Evolutionary conservation across 2,329 filamentous ascomycete species (phyloP), one percentile per base, ranked within the genome.

Genomic region (Colletotrichum sp.): DNA sequence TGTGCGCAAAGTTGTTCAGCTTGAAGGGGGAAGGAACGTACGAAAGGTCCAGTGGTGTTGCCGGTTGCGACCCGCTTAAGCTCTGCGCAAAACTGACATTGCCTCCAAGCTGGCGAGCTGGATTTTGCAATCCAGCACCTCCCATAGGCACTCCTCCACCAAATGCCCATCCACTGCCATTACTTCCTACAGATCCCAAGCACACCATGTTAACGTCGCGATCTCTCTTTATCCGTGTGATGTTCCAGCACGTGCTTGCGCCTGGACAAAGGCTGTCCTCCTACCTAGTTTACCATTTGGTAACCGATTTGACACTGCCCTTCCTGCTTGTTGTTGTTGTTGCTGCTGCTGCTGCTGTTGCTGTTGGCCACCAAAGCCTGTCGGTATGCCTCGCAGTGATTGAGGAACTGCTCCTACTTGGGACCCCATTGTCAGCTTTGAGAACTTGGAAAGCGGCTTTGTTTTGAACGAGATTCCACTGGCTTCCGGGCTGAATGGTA

Each of bases 31-130:
- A 76, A 74, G 79, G 79, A 79, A 93, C 92, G 85, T 90, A 93
- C 92, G 91, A 92, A 73, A 91, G 86, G 82, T 94, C 92, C 76
- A 93, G 84, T 57, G 91, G 89, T 77, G 91, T 91, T 79, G 90
- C 86, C 79, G 90, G 89, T 83, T 93, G 91, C 74, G 91, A 92
- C 77, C 90, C 90, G 80, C 89, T 89, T 80, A 93, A 85, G 81
- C 91, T 93, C 82, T 93, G 92, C 65, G 92, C 91, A 84, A 93
- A 93, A 83, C 91, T 93, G 75, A 92, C 86, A 82, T 90, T 92
- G 79, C 91, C 87, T 77, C 89, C 88, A 80, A 91, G 84, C 85
- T 91, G 88, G 81, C 90, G 87, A 71, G 86, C 83, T 66, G 88
- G 86, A 78, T 87, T 91, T 80, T 88, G 90, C 73, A 92, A 86